phyloP scores from a whole-genome alignment of 2,329 filamentous ascomycete genomes.

The Botrytis fabae region DNA sequence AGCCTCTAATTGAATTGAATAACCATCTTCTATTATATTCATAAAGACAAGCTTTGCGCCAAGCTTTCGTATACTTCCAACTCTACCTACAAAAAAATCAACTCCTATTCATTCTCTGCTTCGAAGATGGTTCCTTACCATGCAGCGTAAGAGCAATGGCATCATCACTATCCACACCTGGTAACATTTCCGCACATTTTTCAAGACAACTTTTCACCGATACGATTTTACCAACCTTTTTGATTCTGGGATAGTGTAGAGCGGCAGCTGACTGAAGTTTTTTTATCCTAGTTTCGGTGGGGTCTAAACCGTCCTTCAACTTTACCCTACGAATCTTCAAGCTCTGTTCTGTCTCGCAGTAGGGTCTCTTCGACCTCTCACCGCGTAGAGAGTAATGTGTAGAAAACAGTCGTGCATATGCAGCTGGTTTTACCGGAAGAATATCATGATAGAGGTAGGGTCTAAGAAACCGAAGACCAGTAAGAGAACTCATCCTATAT shows the following conservation, averaged over 20 bases:
- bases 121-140: constrained; percentile 30
- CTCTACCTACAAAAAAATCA: constrained; percentile 55
- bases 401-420: constrained; percentile 52
- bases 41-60: constrained; percentile 83
- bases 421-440: constrained; percentile 33
- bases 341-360: neutral
- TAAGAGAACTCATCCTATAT: constrained; percentile 48
- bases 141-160: constrained; percentile 12
- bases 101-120: neutral
- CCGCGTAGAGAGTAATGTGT: constrained; percentile 23
- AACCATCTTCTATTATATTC: constrained; percentile 72
- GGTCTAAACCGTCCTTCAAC: neutral
- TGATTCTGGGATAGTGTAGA: constrained; percentile 15
- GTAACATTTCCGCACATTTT: constrained; percentile 2
- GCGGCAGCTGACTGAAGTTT: constrained; percentile 7
- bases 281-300: constrained; percentile 2
- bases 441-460: constrained; percentile 52
- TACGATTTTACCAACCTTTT: constrained; percentile 12
- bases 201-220: constrained; percentile 12
- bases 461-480: constrained; percentile 54
- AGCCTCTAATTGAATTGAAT: constrained; percentile 74
- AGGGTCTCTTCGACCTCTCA: neutral
- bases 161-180: neutral
- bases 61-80: constrained; percentile 62
- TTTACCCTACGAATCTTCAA: neutral